These are phyloP conservation scores for Auriculariales sp. DNA, from an alignment of 768 basidiomycete genomes.

Conservation along the genomic window DNA sequence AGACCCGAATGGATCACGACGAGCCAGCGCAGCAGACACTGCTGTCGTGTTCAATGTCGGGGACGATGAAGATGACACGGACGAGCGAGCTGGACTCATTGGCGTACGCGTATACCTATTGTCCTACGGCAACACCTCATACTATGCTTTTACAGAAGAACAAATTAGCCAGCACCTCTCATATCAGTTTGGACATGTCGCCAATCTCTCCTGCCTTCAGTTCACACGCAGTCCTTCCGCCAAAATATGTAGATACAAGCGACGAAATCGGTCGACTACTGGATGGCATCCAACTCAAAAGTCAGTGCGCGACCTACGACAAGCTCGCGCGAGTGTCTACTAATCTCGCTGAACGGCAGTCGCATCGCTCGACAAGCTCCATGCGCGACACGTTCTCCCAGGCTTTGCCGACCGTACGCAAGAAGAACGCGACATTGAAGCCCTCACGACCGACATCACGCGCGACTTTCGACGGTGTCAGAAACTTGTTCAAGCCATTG, in stretches of 20 bases:
- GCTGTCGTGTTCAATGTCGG: too few species aligned
- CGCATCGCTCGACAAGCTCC: slow-evolving; percentile 79
- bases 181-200: slow-evolving; percentile 19
- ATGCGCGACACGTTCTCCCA: slow-evolving; percentile 90
- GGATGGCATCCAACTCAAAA: slow-evolving; percentile 53
- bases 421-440: slow-evolving; percentile 90
- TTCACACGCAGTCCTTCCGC: slow-evolving; percentile 52
- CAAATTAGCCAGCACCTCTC: background rate
- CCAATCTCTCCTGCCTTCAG: slow-evolving; percentile 25
- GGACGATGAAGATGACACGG: slow-evolving; percentile 25
- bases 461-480: slow-evolving; percentile 50
- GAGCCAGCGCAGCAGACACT: too few species aligned
- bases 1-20: too few species aligned
- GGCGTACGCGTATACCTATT: slow-evolving; percentile 10
- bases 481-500: slow-evolving; percentile 63
- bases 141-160: background rate
- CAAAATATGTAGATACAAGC: slow-evolving; percentile 87
- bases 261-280: slow-evolving; percentile 81
- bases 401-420: slow-evolving; percentile 90
- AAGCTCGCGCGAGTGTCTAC: background rate
- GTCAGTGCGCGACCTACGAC: slow-evolving; percentile 32
- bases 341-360: slow-evolving; percentile 36
- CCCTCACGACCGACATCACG: slow-evolving; percentile 75
- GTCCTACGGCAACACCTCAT: slow-evolving; percentile 1
- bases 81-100: slow-evolving; percentile 55